Percentiles rank a stretch among this genome's conserved stretches.
Evolutionary conservation across 2,329 filamentous ascomycete species (phyloP).

Genomic region (Kalmusia sp.): DNA sequence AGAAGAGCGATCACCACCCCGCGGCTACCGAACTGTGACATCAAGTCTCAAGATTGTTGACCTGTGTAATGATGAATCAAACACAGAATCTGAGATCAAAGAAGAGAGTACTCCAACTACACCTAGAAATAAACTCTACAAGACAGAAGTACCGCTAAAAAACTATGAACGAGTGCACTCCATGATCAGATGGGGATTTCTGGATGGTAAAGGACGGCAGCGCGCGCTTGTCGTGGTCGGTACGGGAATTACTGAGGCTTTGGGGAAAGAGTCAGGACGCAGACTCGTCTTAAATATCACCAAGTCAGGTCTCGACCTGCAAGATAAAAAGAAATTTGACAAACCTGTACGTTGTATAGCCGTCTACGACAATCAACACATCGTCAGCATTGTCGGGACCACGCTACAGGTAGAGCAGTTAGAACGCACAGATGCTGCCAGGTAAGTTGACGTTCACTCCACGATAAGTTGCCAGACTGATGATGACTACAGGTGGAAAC

Average conservation of each 20-base stretch:
- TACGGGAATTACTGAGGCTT: constrained; percentile 43
- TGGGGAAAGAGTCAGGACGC: constrained; percentile 33
- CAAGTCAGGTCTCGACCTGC: constrained; percentile 56
- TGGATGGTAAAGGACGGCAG: constrained; percentile 59
- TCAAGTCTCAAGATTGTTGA: constrained; percentile 41
- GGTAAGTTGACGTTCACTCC: no score
- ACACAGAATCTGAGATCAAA: constrained; percentile 28
- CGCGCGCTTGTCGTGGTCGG: constrained; percentile 71
- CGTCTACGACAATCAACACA: constrained; percentile 30
- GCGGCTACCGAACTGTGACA: constrained; percentile 45
- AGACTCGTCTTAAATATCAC: constrained; percentile 37
- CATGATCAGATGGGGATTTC: constrained; percentile 69
- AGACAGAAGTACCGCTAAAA: constrained; percentile 64
- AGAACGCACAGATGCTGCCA: constrained; percentile 22
- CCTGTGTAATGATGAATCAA: constrained; percentile 25
- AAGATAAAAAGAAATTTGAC: constrained; percentile 51
- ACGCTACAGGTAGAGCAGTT: constrained; percentile 39
- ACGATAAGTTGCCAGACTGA: neutral
- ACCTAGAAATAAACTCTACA: constrained; percentile 46
- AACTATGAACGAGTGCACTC: constrained; percentile 65
- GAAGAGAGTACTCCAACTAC: constrained; percentile 26
- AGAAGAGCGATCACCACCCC: constrained; percentile 33
- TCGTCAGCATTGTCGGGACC: constrained; percentile 35
- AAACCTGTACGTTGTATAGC: constrained; percentile 42
- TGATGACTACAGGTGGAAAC: constrained; percentile 47